Evolutionary conservation across 1,139 yeast species (phyloP), one percentile per base, ranked within the genome.

Genomic region (Blastobotrys niveus): DNA sequence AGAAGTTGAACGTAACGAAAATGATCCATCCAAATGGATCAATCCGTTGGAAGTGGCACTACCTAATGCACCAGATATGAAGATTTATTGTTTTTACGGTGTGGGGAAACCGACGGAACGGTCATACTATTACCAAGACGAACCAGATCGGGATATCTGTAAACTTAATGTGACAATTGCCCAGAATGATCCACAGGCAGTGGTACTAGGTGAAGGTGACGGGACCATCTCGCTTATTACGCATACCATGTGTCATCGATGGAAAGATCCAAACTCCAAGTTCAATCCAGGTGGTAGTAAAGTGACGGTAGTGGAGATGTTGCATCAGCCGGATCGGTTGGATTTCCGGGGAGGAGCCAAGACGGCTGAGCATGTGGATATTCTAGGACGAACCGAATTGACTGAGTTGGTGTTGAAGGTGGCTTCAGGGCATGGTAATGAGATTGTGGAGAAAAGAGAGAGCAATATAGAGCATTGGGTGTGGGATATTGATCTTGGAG

Each of bases 321-420:
- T 77, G 56, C 96, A 91, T 59, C 95, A 88, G 60, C 98, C 98
- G 0, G 95, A 86, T 59, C 70, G 86, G 55, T 87, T 83, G 60
- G 98, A 93, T 66, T 83, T 91, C 41, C 76, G 98, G 54, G 98
- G 98, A 18, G 98, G 98, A 3, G 95, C 96, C 19, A 85, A 85
- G 60, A 91, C 97, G 1, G 96, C 98, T 0, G 98, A 91, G 58
- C 98, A 91, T 64, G 98, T 91, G 20, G 98, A 93, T 62, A 88
- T 91, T 46, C 71, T 91, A 40, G 98, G 98, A 1, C 80, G 95
- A 48, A 88, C 96, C 0, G 95, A 83, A 60, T 70, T 91, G 61
- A 91, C 91, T 61, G 96, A 91, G 59, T 68, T 89, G 57, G 71
- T 91, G 5, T 70, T 91, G 48, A 76, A 77, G 50, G 89, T 91